Percentiles rank a stretch among this genome's conserved stretches.
Conservation (phyloP, 768 basidiomycete species). For the Kwoniella dejecticola region DNA sequence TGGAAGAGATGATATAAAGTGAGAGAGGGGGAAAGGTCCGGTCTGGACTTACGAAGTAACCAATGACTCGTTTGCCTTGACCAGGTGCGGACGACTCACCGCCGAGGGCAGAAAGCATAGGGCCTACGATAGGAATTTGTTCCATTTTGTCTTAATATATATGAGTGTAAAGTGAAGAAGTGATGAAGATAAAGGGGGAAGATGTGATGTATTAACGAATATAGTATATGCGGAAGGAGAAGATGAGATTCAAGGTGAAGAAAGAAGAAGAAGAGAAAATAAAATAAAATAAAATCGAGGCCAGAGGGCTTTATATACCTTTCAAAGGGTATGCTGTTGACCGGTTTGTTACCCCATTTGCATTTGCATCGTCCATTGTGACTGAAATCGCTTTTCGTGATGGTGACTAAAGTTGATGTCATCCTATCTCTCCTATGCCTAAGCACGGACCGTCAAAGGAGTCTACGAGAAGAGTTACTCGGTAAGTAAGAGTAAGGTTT, state of each 20-base stretch:
- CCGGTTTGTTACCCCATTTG: too few relatives aligned
- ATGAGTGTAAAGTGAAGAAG: neutral
- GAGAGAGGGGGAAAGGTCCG: neutral
- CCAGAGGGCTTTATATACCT: slow-evolving; percentile 9
- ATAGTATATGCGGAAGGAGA: neutral
- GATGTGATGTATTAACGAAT: neutral
- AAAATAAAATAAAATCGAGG: neutral
- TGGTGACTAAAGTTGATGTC: too few relatives aligned
- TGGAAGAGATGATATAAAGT: neutral
- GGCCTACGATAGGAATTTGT: neutral
- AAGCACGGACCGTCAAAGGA: slow-evolving; percentile 2
- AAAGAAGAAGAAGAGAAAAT: slow-evolving; percentile 8
- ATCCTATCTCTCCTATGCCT: too few relatives aligned
- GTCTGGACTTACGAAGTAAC: slow-evolving; percentile 11
- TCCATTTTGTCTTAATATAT: neutral
- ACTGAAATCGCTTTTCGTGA: too few relatives aligned
- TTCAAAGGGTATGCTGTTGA: neutral
- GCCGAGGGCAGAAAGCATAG: neutral
- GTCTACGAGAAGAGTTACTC: neutral
- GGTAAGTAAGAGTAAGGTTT: neutral
- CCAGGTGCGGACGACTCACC: neutral
- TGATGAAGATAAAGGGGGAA: neutral
- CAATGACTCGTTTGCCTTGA: slow-evolving; percentile 12
- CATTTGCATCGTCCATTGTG: too few relatives aligned
- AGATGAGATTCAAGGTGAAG: neutral